Evolutionary conservation across 257 asterid species (phyloP).

Genomic region (Solanum medicagineum): DNA sequence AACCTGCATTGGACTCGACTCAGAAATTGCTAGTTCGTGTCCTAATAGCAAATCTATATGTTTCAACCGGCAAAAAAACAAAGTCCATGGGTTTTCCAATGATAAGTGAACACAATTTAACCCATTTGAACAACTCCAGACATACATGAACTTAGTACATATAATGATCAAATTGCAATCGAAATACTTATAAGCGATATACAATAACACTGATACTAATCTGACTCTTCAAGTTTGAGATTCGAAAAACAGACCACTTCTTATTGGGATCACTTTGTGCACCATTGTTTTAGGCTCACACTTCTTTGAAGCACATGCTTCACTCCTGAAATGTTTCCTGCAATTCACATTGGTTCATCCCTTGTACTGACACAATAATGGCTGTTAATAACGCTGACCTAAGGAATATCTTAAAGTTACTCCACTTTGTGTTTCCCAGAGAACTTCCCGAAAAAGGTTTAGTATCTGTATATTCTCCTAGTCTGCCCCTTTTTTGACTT

Average conservation of each 20-base stretch:
- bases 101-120: neutral
- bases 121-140: neutral
- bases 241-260: neutral
- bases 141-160: neutral
- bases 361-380: neutral
- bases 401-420: neutral
- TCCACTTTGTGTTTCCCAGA: neutral
- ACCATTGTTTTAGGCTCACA: neutral
- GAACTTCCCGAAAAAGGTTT: neutral
- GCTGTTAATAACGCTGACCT: neutral
- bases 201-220: neutral
- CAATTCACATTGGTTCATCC: neutral
- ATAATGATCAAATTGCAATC: neutral
- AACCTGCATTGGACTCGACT: too few species aligned
- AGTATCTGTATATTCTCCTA: neutral
- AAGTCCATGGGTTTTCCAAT: neutral
- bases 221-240: neutral
- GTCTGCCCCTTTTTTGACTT: neutral
- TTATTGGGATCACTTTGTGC: neutral
- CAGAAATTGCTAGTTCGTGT: neutral
- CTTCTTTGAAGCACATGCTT: neutral
- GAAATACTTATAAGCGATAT: neutral
- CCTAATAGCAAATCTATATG: neutral
- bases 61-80: neutral
- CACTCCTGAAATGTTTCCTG: neutral